A percentile compares a stretch with the other conserved stretches of the same genome.
Evolutionary conservation across 2,329 filamentous ascomycete species (phyloP).

Genomic region (Fusarium continuum): DNA sequence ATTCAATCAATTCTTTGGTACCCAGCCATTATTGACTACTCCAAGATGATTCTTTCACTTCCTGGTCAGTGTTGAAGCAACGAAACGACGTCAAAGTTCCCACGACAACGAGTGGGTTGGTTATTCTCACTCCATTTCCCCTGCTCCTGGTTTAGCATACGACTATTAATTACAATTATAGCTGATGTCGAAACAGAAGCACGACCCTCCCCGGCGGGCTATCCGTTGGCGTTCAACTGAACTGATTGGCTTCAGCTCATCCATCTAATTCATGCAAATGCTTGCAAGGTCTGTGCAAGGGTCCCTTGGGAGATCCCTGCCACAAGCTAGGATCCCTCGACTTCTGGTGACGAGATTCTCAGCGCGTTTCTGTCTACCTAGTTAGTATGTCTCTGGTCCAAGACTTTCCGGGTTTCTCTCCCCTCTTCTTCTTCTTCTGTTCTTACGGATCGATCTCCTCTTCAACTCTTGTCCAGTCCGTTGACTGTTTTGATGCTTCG

Average conservation of each 20-base stretch:
- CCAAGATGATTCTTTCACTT: not conserved
- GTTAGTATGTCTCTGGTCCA: slow-evolving; percentile 24
- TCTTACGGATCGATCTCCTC: slow-evolving; percentile 6
- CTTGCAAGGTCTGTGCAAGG: slow-evolving; percentile 27
- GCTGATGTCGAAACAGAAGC: slow-evolving; percentile 44
- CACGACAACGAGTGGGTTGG: slow-evolving; percentile 18
- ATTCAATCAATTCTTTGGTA: not conserved
- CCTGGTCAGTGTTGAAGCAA: slow-evolving; percentile 15
- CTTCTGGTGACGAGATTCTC: slow-evolving; percentile 29
- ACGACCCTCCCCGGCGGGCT: slow-evolving; percentile 23
- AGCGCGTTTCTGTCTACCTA: slow-evolving; percentile 19
- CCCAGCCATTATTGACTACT: not conserved
- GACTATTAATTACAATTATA: slow-evolving; percentile 18
- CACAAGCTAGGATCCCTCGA: slow-evolving; percentile 30
- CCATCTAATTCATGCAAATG: slow-evolving; percentile 39
- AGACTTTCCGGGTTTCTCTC: slow-evolving; percentile 21
- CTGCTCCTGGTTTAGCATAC: slow-evolving; percentile 16
- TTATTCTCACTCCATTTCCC: slow-evolving; percentile 20
- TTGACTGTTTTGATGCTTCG: slow-evolving; percentile 28
- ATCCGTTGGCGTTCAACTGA: slow-evolving; percentile 15
- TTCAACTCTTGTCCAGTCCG: slow-evolving; percentile 13
- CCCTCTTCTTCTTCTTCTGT: slow-evolving; percentile 23
- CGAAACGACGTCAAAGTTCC: slow-evolving; percentile 15
- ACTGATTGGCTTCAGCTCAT: slow-evolving; percentile 31
- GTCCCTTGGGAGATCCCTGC: slow-evolving; percentile 15